Percentiles rank a stretch among this genome's conserved stretches.
Evolutionary conservation across 257 asterid species (phyloP).

Genomic region (Buddleja alternifolia): DNA sequence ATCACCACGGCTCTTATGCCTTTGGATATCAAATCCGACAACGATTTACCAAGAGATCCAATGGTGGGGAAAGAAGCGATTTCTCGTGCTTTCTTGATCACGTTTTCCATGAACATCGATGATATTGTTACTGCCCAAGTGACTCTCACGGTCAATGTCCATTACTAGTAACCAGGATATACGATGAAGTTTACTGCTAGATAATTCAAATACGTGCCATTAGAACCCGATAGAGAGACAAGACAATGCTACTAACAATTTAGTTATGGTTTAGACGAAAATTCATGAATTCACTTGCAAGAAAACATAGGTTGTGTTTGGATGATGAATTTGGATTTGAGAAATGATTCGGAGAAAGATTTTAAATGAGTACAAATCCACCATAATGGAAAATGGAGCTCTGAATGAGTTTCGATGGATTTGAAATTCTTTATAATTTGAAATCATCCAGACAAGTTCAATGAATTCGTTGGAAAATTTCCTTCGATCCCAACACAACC

Average conservation of each 20-base stretch:
- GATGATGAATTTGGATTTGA: too few relatives aligned
- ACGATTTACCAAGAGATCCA: conserved; percentile 5
- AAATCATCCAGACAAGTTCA: too few relatives aligned
- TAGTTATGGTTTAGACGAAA: conserved; percentile 30
- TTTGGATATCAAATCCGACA: neutral
- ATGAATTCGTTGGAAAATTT: too few relatives aligned
- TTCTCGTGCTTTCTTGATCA: conserved; percentile 14
- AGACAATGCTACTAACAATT: conserved; percentile 23
- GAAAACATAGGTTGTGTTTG: too few relatives aligned
- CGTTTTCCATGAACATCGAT: neutral
- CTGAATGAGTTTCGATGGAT: too few relatives aligned
- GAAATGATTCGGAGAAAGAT: too few relatives aligned
- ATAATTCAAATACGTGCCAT: conserved; percentile 1
- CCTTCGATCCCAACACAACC: too few relatives aligned
- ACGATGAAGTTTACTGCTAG: neutral
- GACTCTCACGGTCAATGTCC: conserved; percentile 36
- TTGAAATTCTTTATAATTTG: too few relatives aligned
- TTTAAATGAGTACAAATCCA: too few relatives aligned
- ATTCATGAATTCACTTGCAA: conserved; percentile 16
- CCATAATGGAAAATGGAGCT: too few relatives aligned
- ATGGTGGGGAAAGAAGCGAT: neutral
- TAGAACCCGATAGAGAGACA: neutral
- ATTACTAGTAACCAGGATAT: conserved; percentile 16
- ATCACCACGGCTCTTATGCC: neutral
- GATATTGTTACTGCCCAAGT: conserved; percentile 24